Evolutionary conservation across 2,329 filamentous ascomycete genomes (phyloP), one percentile per base, ranked within the genome.

Genomic region (Cladosporium halotolerans): DNA sequence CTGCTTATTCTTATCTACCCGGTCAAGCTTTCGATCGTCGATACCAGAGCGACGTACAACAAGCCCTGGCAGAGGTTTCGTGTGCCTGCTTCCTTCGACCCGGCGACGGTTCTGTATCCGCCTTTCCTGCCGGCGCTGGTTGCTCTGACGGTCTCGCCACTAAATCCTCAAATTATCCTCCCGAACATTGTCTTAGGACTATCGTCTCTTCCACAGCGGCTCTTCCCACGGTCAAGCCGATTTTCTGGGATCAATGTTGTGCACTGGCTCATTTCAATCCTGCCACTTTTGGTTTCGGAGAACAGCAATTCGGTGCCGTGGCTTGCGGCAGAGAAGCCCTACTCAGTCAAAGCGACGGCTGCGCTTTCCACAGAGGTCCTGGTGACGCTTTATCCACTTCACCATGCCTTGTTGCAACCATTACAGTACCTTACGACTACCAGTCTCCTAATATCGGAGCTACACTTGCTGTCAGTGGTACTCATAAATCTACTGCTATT

Each of bases 91-190:
- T 78, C 81, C n/a, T 95, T 96, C 70, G 92, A 97, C 65, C 91
- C 90, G 2, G 92, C 92, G 6, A 89, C 91, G 9, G 77, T 96
- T n/a, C 71, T 96, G 54, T 97, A 96, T 66, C 92, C 92, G 14
- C 79, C 86, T 5, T 71, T 84, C 2, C 77, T 96, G 31, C 89
- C 91, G 1, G 72, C 91, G 13, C 77, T 91, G 43, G 85, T 93
- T 28, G 84, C 90, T 1, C 74, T 93, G 4, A 84, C 91, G 9
- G 76, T 96, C 40, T 81, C 84, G 7, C 76, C 78, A 47, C 78
- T 80, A 45, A 82, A 81, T 43, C 75, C 79, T 3, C 75, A 77
- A 13, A 76, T 83, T 10, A 68, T 96, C 16, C 72, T 95, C 7
- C 84, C 87, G 2, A 96, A 93, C 63, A 80, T 96, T 38, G 77